Conservation (phyloP, 768 basidiomycete genomes). For the Hemileccinum rubropunctum region DNA sequence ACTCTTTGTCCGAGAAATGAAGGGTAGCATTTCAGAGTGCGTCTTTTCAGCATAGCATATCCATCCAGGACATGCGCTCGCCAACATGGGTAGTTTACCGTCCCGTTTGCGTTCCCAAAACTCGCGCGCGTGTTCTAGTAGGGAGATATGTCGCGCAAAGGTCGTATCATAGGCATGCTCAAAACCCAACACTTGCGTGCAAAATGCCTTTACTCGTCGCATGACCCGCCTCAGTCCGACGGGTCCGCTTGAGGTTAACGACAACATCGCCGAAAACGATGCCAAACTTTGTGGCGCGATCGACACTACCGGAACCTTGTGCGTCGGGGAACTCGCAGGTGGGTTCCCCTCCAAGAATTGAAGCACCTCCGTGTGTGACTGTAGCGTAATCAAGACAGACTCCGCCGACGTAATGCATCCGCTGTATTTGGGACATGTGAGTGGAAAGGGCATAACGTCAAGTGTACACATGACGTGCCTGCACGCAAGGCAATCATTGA, state of each 20-base stretch:
- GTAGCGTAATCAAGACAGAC: constrained; percentile 92
- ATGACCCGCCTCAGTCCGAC: constrained; percentile 60
- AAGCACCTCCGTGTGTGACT: constrained; percentile 92
- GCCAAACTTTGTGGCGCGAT: constrained; percentile 87
- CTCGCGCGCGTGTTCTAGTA: constrained; percentile 79
- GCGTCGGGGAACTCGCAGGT: constrained; percentile 32
- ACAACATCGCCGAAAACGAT: constrained; percentile 65
- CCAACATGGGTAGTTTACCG: constrained; percentile 75
- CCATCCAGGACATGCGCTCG: constrained; percentile 98
- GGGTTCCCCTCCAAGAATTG: constrained; percentile 66
- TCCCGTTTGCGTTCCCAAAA: constrained; percentile 66
- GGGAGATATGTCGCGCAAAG: constrained; percentile 83
- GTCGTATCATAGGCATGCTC: constrained; percentile 91
- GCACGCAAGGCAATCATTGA: constrained; percentile 98
- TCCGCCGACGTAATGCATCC: constrained; percentile 99
- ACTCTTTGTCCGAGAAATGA: constrained; percentile 84
- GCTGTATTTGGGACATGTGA: constrained; percentile 39
- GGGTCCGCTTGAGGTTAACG: constrained; percentile 41
- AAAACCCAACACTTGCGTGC: constrained; percentile 64
- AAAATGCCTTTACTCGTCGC: constrained; percentile 70
- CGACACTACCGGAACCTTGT: constrained; percentile 72
- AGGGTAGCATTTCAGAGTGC: constrained; percentile 89
- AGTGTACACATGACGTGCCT: constrained; percentile 57
- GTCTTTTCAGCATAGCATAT: constrained; percentile 99
- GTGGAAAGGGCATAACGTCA: neutral